These are phyloP conservation scores for Trichoderma hamatum DNA, from an alignment of 2,329 filamentous ascomycete genomes.

Conservation along the genomic window DNA sequence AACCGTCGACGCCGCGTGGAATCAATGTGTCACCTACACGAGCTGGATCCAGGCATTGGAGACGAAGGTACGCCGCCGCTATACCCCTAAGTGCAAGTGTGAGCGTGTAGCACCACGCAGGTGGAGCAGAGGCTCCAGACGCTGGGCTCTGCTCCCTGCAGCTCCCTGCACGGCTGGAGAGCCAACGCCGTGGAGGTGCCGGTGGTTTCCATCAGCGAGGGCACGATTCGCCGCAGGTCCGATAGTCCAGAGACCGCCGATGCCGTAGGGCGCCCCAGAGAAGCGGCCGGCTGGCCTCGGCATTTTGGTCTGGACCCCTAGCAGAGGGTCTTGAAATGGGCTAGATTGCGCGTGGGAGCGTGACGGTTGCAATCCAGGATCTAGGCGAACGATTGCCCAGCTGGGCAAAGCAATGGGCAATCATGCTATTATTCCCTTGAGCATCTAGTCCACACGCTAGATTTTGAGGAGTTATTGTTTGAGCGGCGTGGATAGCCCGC, in stretches of 20 bases:
- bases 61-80: constrained; percentile 38
- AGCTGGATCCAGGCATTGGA: constrained; percentile 14
- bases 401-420: not conserved
- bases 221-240: not conserved
- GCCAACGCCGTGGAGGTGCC: constrained; percentile 8
- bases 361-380: not conserved
- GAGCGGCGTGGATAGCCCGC: not conserved
- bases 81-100: constrained; percentile 63
- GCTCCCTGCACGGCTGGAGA: not conserved
- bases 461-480: not conserved
- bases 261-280: constrained; percentile 10
- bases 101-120: constrained; percentile 39
- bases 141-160: not conserved
- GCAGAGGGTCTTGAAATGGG: constrained; percentile 11
- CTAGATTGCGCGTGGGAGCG: not conserved
- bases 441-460: not conserved
- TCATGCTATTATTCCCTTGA: not conserved
- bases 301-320: constrained; percentile 22
- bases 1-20: not conserved
- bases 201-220: constrained; percentile 10
- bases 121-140: constrained; percentile 20
- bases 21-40: constrained; percentile 23
- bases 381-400: not conserved
- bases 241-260: constrained; percentile 7
- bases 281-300: constrained; percentile 27